phyloP scores from a whole-genome alignment of 352 stramenopile genomes.

The Phytophthora tubulina region DNA sequence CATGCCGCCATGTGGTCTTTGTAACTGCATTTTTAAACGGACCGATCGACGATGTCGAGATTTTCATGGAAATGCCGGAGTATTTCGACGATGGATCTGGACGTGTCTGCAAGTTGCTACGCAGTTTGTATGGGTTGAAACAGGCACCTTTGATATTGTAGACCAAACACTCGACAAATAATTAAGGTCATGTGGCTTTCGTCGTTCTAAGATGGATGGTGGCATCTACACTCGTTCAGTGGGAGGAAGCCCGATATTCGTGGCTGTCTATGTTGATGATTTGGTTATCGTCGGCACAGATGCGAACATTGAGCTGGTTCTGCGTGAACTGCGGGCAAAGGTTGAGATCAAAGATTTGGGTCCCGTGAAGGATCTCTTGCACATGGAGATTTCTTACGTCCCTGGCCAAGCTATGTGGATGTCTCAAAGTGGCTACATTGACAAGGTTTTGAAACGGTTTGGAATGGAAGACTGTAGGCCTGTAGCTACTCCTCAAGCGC shows the following conservation, averaged over 20 bases:
- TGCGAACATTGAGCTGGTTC: slow-evolving; percentile 12
- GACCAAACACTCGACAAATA: slow-evolving; percentile 15
- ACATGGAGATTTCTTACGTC: slow-evolving; percentile 12
- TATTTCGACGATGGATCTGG: slow-evolving; percentile 16
- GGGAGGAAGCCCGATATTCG: slow-evolving; percentile 10
- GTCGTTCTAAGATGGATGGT: slow-evolving; percentile 12
- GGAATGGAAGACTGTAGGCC: slow-evolving; percentile 10
- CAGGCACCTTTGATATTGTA: slow-evolving; percentile 10
- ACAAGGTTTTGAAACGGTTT: slow-evolving; percentile 18
- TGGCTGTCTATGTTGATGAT: slow-evolving; percentile 20
- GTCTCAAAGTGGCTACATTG: slow-evolving; percentile 15
- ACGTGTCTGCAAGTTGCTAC: background rate
- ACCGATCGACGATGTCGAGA: slow-evolving; percentile 11
- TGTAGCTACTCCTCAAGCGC: slow-evolving; percentile 14
- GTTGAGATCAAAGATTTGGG: slow-evolving; percentile 21
- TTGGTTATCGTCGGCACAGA: slow-evolving; percentile 3
- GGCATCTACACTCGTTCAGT: slow-evolving; percentile 12
- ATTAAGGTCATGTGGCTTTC: background rate
- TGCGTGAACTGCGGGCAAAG: slow-evolving; percentile 4
- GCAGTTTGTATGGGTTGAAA: background rate
- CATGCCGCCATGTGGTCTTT: background rate
- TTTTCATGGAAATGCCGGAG: slow-evolving; percentile 20
- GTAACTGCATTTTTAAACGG: slow-evolving; percentile 6
- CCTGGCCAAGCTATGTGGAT: slow-evolving; percentile 9
- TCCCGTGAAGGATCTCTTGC: slow-evolving; percentile 6